Conservation (phyloP, 345 rosid species). For the Psidium guajava region DNA sequence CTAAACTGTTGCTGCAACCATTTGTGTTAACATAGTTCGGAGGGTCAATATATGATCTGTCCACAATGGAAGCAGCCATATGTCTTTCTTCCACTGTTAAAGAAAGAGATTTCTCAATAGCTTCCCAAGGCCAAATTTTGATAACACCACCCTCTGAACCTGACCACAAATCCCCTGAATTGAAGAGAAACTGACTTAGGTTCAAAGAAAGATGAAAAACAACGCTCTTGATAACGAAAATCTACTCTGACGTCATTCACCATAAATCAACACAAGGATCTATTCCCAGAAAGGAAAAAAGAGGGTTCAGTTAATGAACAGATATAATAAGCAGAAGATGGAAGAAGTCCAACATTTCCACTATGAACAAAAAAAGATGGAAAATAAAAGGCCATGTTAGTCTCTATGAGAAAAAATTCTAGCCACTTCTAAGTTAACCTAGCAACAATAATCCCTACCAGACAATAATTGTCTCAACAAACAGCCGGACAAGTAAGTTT, state of each 20-base stretch:
- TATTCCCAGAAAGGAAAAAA: background rate
- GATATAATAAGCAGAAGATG: too few relatives aligned
- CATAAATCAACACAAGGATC: background rate
- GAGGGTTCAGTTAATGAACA: background rate
- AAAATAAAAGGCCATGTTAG: background rate
- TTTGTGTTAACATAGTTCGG: slow-evolving; percentile 51
- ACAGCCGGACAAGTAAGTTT: background rate
- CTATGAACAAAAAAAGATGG: too few relatives aligned
- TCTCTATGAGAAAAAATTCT: background rate
- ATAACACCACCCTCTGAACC: slow-evolving; percentile 83
- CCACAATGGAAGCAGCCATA: slow-evolving; percentile 54
- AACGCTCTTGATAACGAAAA: background rate
- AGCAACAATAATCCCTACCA: background rate
- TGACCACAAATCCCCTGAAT: slow-evolving; percentile 89
- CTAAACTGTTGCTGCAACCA: slow-evolving; percentile 51
- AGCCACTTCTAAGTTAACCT: background rate
- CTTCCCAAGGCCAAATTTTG: slow-evolving; percentile 86
- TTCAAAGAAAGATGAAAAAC: background rate
- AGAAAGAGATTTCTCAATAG: slow-evolving; percentile 53
- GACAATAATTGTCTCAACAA: background rate
- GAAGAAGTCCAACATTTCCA: too few relatives aligned
- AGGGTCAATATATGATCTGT: slow-evolving; percentile 75
- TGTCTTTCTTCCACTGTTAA: slow-evolving; percentile 46
- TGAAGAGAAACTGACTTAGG: slow-evolving; percentile 2
- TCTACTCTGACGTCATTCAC: background rate